Evolutionary conservation across 2,329 filamentous ascomycete genomes (phyloP), one percentile per base, ranked within the genome.

Genomic region (Arachnopeziza araneosa): DNA sequence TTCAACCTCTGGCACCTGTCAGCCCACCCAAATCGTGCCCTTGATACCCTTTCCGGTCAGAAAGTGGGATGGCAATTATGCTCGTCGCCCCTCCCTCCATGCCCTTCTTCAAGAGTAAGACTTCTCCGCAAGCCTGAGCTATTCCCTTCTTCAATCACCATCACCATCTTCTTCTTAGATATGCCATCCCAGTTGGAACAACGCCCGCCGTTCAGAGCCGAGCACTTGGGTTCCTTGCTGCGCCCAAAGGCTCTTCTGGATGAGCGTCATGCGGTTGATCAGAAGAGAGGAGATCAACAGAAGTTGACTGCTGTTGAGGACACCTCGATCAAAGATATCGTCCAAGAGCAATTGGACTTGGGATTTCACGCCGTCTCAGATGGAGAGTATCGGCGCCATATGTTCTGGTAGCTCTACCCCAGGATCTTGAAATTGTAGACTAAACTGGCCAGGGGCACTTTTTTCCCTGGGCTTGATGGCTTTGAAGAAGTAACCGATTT

Each of bases 201-300:
- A 55, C 56, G 52, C 7, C 60, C 53, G 19, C 60, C 56, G 2
- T 61, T 59, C 51, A 78, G 84, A 66, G 84, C 83, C 55, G 84
- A 86, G 75, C 84, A 86, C 67, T 75, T 85, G 55, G 84, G 84
- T 58, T 85, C 83, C 21, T 75, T 87, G 30, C 78, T 86, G 49
- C 81, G 84, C 50, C 83, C 84, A 2, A 71, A 82, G 55, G 74
- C 79, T 61, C 77, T 87, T 23, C 76, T 86, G 44, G 75, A 81
- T 50, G 79, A 79, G 59, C 81, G 84, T 67, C 77, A 79, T 59
- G 77, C 79, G 64, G 76, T 79, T 48, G 80, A 83, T 64, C 78
- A 80, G 57, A 79, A 79, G 24, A 69, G 79, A 62, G 71, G 75
- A 32, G 69, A 75, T 49, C n/a, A 62, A 32, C 32, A 61, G 53